Conservation (phyloP, 768 basidiomycete genomes). For the Suillus subalutaceus region DNA sequence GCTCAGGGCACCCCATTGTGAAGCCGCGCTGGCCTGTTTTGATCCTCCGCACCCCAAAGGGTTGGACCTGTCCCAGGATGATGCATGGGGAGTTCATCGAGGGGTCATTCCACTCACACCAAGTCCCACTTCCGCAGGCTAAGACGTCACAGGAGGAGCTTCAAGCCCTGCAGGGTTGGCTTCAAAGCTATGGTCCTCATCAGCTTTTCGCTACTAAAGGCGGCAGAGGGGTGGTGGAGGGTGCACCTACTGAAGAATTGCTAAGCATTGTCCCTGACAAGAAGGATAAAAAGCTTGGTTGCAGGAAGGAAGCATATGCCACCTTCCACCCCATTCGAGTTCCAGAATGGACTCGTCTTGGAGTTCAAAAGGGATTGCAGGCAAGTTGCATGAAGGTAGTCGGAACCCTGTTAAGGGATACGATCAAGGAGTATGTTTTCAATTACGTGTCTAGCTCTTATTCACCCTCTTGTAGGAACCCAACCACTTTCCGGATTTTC, state of each 20-base stretch:
- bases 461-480: slow-evolving; percentile 54
- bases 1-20: slow-evolving; percentile 71
- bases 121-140: slow-evolving; percentile 81
- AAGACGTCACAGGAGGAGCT: slow-evolving; percentile 69
- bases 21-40: slow-evolving; percentile 94
- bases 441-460: neutral
- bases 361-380: slow-evolving; percentile 55
- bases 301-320: slow-evolving; percentile 67
- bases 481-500: slow-evolving; percentile 81
- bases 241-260: slow-evolving; percentile 57
- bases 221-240: slow-evolving; percentile 34
- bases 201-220: slow-evolving; percentile 58
- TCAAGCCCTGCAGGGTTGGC: slow-evolving; percentile 67
- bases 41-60: slow-evolving; percentile 85
- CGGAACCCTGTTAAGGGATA: slow-evolving; percentile 58
- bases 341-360: slow-evolving; percentile 65
- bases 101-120: slow-evolving; percentile 84
- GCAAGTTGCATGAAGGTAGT: slow-evolving; percentile 79
- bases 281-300: slow-evolving; percentile 67
- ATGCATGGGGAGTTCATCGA: slow-evolving; percentile 75
- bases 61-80: slow-evolving; percentile 69
- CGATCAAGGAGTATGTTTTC: slow-evolving; percentile 52
- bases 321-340: slow-evolving; percentile 62
- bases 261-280: slow-evolving; percentile 57
- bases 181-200: slow-evolving; percentile 66